Conservation (phyloP, 2,329 filamentous ascomycete species). For the Domatiomyces globalis region DNA sequence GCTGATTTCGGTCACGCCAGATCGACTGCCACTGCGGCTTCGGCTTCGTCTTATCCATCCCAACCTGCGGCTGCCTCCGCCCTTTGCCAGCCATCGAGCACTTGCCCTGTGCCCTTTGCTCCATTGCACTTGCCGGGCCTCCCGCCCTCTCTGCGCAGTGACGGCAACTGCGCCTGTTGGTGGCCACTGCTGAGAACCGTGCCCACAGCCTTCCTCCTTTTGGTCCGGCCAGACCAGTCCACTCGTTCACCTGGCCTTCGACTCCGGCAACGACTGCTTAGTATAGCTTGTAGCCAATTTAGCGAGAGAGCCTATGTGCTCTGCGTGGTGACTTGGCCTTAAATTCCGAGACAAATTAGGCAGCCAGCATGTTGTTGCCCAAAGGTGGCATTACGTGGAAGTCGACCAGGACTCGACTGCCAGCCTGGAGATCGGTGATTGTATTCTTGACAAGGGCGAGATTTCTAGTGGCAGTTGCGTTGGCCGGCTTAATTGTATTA, state of each 20-base stretch:
- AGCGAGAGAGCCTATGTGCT: background rate
- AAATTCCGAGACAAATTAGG: background rate
- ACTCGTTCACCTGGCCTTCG: background rate
- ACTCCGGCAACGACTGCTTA: background rate
- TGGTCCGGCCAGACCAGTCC: slow-evolving; percentile 1
- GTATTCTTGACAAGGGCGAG: slow-evolving; percentile 61
- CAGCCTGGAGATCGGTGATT: slow-evolving; percentile 58
- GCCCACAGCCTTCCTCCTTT: background rate
- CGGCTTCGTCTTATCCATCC: no score
- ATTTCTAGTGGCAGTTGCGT: slow-evolving; percentile 57
- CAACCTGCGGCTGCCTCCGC: background rate
- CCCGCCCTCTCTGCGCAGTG: background rate
- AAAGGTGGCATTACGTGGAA: slow-evolving; percentile 91
- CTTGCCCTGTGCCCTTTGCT: background rate
- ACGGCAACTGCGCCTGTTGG: background rate
- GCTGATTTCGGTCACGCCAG: background rate
- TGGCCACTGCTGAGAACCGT: background rate
- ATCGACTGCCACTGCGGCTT: background rate
- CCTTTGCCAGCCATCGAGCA: background rate
- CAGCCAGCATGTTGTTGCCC: slow-evolving; percentile 62
- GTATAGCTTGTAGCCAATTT: background rate
- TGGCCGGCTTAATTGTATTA: slow-evolving; percentile 59
- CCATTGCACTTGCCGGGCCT: background rate
- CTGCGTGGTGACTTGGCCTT: background rate
- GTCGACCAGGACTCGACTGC: slow-evolving; percentile 64